Evolutionary conservation across 352 stramenopile genomes (phyloP).

Genomic region (Globisporangium ultimum): DNA sequence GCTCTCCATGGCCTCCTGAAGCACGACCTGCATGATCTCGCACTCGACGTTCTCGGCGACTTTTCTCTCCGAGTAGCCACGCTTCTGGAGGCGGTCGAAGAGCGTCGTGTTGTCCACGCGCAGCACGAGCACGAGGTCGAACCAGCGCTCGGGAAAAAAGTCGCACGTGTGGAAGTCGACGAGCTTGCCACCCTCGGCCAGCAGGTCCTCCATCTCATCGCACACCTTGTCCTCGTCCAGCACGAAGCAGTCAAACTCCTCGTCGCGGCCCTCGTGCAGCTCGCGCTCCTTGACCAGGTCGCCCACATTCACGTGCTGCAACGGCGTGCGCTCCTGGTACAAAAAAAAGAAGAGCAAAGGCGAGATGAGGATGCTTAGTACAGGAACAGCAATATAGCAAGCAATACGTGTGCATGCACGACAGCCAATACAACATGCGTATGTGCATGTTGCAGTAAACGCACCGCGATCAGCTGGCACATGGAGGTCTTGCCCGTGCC

Average conservation of each 20-base stretch:
- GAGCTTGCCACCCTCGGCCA: slow-evolving; percentile 87
- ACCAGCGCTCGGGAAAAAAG: slow-evolving; percentile 98
- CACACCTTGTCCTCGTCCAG: slow-evolving; percentile 97
- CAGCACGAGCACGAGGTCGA: slow-evolving; percentile 93
- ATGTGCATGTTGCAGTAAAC: slow-evolving; percentile 13
- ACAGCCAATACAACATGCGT: slow-evolving; percentile 2
- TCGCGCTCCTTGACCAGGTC: slow-evolving; percentile 88
- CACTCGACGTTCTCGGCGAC: slow-evolving; percentile 95
- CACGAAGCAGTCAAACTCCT: slow-evolving; percentile 95
- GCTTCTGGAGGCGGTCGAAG: slow-evolving; percentile 83
- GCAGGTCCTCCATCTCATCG: slow-evolving; percentile 92
- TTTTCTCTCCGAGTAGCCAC: slow-evolving; percentile 96
- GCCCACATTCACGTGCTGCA: slow-evolving; percentile 94
- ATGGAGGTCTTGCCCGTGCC: slow-evolving; percentile 95
- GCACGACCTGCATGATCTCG: slow-evolving; percentile 98
- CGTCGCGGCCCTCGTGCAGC: slow-evolving; percentile 85
- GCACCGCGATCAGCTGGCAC: slow-evolving; percentile 87
- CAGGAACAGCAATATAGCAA: slow-evolving; percentile 11
- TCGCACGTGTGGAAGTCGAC: slow-evolving; percentile 98
- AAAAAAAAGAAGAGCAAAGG: background rate
- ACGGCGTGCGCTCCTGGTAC: slow-evolving; percentile 63
- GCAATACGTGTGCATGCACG: too few relatives aligned
- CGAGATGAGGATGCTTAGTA: too few relatives aligned
- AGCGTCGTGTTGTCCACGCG: slow-evolving; percentile 91
- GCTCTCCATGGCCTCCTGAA: slow-evolving; percentile 94